Evolutionary conservation across 139 green algal genomes (phyloP), one percentile per base, ranked within the genome.

Genomic region (Zygnema cylindricum): DNA sequence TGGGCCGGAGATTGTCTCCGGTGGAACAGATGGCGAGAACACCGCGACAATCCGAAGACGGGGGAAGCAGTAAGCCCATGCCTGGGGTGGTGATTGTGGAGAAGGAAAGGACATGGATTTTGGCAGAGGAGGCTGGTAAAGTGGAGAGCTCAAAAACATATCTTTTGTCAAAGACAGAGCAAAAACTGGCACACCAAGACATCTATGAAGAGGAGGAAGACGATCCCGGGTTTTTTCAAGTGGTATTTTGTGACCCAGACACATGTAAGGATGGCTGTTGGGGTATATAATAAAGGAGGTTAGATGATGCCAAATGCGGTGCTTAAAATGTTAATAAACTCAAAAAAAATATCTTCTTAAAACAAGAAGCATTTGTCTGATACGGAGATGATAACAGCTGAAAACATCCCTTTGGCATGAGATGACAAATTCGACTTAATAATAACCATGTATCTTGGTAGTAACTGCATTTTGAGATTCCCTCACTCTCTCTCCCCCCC

Each of bases 141-240:
- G 49, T 25, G 49, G 49, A 63, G 49, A 63, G 16, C 16, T n/a
- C n/a, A n/a, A n/a, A n/a, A n/a, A n/a, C n/a, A n/a, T 16, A 25
- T 63, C 49, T 63, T 7, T 16, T 16, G 16, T 7, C 49, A 7
- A 63, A 63, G 16, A 16, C 7, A 16, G 49, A 63, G 16, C n/a
- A n/a, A n/a, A n/a, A n/a, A n/a, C n/a, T n/a, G n/a, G n/a, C n/a
- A n/a, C n/a, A n/a, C n/a, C n/a, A n/a, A n/a, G 49, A 7, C 7
- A 63, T 63, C 7, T 16, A 63, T 16, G 16, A 25, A 7, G 49
- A 25, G 49, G 7, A 25, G 49, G 49, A 63, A 79, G 71, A 79
- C 16, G 71, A 79, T 43, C 71, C 71, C 7, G 71, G 71, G 38
- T 79, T 54, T 79, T 79, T 79, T 79, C 71, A 16, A 3, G 71